Base-by-base conservation (phyloP, 306 rosid species). In the Dicorynia guianensis region DNA sequence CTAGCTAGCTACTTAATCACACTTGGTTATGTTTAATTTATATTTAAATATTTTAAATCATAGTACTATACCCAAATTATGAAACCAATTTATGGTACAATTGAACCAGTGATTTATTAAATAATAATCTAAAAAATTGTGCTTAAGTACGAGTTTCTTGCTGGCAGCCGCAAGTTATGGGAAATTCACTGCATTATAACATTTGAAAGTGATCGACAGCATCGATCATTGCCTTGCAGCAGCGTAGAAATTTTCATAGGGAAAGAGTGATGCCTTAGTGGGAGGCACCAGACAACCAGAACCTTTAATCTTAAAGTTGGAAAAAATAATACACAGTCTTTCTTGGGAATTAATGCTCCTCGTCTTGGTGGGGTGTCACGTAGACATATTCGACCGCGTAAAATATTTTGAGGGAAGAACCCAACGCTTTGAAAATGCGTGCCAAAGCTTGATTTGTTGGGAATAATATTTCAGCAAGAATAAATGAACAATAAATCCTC, bases 351-450 rank as follows among this genome's bases (percentile, higher is more conserved):
- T 84, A 84, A 84, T 84, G 76, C 81, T 73, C 15, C 76, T 35
- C 68, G 61, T 63, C 77, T 74, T 74, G 81, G 77, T 81, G 83
- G 83, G 80, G 40, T 77, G 83, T 78, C 85, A 83, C 74, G 58
- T 33, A 72, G 6, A 63, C 49, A 67, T 73, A 77, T 43, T 76
- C 82, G 61, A 74, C 76, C 25, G 66, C 87, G 53, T 60, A 72
- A 61, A 71, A 71, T 74, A 70, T 42, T n/a, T n/a, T 67, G 63
- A 25, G 14, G 50, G 74, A 76, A 47, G 36, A 55, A 50, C 59
- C 38, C 19, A 80, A 67, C 34, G 56, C 15, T 34, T 69, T 17
- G 18, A 15, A 15, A 80, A 60, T 13, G 13, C 67, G 65, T 58
- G 30, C 70, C 18, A 18, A 57, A 63, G 17, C 17, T 60, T 38